Evolutionary conservation across 345 rosid species (phyloP).

Genomic region (Camelina hispida): DNA sequence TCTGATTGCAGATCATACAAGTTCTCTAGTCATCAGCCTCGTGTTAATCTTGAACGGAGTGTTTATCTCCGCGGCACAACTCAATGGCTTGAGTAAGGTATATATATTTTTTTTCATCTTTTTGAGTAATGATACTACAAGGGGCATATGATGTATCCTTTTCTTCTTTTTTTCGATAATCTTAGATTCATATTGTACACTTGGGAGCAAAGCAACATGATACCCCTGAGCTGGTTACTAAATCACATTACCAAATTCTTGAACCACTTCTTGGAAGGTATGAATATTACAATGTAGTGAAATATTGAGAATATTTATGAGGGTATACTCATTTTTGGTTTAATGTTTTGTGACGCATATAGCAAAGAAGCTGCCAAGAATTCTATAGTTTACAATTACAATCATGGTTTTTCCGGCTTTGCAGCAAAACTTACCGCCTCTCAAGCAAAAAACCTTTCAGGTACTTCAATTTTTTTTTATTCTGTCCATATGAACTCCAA

Average conservation of each 20-base stretch:
- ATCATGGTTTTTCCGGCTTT: conserved; percentile 58
- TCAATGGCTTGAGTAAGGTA: conserved; percentile 34
- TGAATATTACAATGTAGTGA: not conserved
- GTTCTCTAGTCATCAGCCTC: conserved; percentile 31
- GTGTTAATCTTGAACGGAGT: conserved; percentile 27
- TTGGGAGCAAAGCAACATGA: conserved; percentile 60
- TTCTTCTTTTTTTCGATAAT: not conserved
- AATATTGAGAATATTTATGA: not conserved
- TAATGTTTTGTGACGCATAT: not conserved
- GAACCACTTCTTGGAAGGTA: conserved; percentile 48
- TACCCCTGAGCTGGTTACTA: conserved; percentile 48
- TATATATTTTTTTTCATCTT: not conserved
- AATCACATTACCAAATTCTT: conserved; percentile 71
- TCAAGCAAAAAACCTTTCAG: conserved; percentile 51
- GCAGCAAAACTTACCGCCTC: conserved; percentile 56
- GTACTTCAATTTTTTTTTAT: conserved; percentile 22
- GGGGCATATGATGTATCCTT: not conserved
- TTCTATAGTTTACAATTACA: conserved; percentile 56
- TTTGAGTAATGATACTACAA: not conserved
- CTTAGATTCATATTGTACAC: conserved; percentile 64
- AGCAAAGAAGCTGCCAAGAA: conserved; percentile 51
- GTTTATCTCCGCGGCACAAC: conserved; percentile 4
- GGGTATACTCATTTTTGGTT: not conserved
- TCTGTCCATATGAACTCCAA: conserved; percentile 11
- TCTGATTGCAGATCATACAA: conserved; percentile 24